Evolutionary conservation across 805 yeast genomes (phyloP).

Genomic region (Saturnispora halmiae): DNA sequence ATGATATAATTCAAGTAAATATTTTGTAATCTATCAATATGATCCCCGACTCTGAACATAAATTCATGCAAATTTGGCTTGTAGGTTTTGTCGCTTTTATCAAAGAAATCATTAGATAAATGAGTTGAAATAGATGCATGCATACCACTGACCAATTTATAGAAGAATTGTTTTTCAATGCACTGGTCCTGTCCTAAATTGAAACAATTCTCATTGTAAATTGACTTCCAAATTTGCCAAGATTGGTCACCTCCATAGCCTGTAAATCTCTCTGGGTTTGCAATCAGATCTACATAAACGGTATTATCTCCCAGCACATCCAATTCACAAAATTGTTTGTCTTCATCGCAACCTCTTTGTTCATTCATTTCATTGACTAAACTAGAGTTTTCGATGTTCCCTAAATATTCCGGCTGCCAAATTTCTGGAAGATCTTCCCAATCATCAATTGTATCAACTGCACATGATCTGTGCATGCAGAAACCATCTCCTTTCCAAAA

Average conservation of each 20-base stretch:
- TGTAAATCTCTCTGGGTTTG: conserved; percentile 92
- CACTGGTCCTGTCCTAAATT: conserved; percentile 42
- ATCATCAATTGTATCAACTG: conserved; percentile 75
- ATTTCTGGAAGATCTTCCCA: conserved; percentile 62
- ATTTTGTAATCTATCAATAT: conserved; percentile 82
- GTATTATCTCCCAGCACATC: conserved; percentile 53
- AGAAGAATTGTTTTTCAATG: conserved; percentile 81
- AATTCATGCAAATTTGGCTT: conserved; percentile 75
- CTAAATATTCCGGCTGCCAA: conserved; percentile 67
- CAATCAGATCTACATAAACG: conserved; percentile 75
- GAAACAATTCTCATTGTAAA: conserved; percentile 88
- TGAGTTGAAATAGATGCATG: conserved; percentile 95
- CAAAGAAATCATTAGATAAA: conserved; percentile 71
- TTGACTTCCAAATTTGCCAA: conserved; percentile 84
- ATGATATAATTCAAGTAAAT: conserved; percentile 89
- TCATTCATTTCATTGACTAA: conserved; percentile 29
- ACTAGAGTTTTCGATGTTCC: conserved; percentile 34
- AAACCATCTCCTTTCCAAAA: conserved; percentile 76
- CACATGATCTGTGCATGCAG: conserved; percentile 82
- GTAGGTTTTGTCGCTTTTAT: conserved; percentile 65
- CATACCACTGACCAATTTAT: conserved; percentile 81
- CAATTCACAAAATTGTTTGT: conserved; percentile 58
- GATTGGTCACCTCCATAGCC: conserved; percentile 94
- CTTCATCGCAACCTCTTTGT: conserved; percentile 10
- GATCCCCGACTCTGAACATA: conserved; percentile 82